A percentile compares a stretch with the other conserved stretches of the same genome.
phyloP scores from a whole-genome alignment of 2,329 filamentous ascomycete genomes.

The Epichloe baconii region DNA sequence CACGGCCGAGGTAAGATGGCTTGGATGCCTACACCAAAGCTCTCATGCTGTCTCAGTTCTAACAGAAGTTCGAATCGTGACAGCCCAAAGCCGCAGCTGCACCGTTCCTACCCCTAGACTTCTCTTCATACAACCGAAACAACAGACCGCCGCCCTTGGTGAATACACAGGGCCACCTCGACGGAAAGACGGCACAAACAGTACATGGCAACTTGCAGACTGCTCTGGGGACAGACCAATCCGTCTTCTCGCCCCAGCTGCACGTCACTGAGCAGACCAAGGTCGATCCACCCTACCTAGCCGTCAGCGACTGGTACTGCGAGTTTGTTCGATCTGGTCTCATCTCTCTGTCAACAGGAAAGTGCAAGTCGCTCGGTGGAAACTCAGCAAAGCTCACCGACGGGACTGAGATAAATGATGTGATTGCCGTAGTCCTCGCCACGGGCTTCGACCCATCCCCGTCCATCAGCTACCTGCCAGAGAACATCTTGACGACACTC shows the following conservation, averaged over 20 bases:
- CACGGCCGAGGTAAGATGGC: slow-evolving; percentile 31
- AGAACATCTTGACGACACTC: slow-evolving; percentile 40
- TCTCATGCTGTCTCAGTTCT: no score
- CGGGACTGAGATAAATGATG: slow-evolving; percentile 30
- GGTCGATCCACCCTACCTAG: slow-evolving; percentile 48
- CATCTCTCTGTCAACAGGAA: slow-evolving; percentile 39
- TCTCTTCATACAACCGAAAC: slow-evolving; percentile 56
- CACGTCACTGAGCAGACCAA: slow-evolving; percentile 26
- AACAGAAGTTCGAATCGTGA: neutral
- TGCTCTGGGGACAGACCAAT: slow-evolving; percentile 41
- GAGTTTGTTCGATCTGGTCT: slow-evolving; percentile 58
- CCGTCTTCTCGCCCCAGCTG: slow-evolving; percentile 31
- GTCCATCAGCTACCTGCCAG: slow-evolving; percentile 51
- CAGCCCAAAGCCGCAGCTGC: slow-evolving; percentile 35
- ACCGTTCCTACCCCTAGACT: slow-evolving; percentile 59
- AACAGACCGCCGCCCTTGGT: slow-evolving; percentile 45
- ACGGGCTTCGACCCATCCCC: slow-evolving; percentile 59
- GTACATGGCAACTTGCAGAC: slow-evolving; percentile 38
- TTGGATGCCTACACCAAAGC: neutral
- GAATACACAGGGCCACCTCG: slow-evolving; percentile 53
- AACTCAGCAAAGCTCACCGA: slow-evolving; percentile 21
- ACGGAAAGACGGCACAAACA: slow-evolving; percentile 39
- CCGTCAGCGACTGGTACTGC: slow-evolving; percentile 57
- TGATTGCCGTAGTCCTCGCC: slow-evolving; percentile 58
- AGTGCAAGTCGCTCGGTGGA: slow-evolving; percentile 22